These are phyloP conservation scores for Plasmodium gonderi DNA, from an alignment of 169 alveolate species.

Conservation along the genomic window DNA sequence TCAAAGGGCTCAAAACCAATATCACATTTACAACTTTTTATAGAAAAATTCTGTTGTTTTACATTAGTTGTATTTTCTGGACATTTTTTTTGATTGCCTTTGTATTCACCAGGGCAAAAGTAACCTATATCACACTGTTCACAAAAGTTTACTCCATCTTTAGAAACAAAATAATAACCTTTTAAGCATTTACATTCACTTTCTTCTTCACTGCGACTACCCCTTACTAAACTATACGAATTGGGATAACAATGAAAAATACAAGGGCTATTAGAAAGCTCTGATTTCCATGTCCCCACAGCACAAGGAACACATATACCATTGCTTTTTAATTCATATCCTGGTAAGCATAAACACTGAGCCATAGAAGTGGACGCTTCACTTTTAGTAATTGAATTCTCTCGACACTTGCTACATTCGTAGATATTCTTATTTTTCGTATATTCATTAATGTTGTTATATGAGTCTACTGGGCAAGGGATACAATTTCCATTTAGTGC, in stretches of 20 bases:
- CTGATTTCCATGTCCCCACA: slow-evolving; percentile 84
- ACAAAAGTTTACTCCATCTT: slow-evolving; percentile 77
- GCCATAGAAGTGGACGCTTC: slow-evolving; percentile 83
- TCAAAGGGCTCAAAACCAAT: slow-evolving; percentile 60
- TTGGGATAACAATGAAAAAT: slow-evolving; percentile 80
- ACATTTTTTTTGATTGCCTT: slow-evolving; percentile 74
- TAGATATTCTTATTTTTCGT: slow-evolving; percentile 42
- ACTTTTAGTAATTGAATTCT: slow-evolving; percentile 79
- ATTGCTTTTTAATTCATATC: slow-evolving; percentile 79
- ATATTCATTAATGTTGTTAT: slow-evolving; percentile 71
- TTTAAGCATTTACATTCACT: slow-evolving; percentile 78
- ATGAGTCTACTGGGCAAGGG: slow-evolving; percentile 77
- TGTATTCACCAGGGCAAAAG: slow-evolving; percentile 82
- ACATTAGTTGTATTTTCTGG: slow-evolving; percentile 79
- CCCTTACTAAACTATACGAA: slow-evolving; percentile 74
- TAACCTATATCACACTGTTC: slow-evolving; percentile 82
- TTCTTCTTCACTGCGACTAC: slow-evolving; percentile 83
- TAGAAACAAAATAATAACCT: slow-evolving; percentile 80
- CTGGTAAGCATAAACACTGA: slow-evolving; percentile 87
- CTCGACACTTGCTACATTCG: slow-evolving; percentile 74
- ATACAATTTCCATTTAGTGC: slow-evolving; percentile 71
- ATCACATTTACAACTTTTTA: slow-evolving; percentile 66
- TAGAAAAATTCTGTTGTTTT: slow-evolving; percentile 22
- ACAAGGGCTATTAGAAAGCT: slow-evolving; percentile 77
- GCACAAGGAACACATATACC: slow-evolving; percentile 80